Evolutionary conservation across 2,329 filamentous ascomycete genomes (phyloP).

Genomic region (Colletotrichum sp.): DNA sequence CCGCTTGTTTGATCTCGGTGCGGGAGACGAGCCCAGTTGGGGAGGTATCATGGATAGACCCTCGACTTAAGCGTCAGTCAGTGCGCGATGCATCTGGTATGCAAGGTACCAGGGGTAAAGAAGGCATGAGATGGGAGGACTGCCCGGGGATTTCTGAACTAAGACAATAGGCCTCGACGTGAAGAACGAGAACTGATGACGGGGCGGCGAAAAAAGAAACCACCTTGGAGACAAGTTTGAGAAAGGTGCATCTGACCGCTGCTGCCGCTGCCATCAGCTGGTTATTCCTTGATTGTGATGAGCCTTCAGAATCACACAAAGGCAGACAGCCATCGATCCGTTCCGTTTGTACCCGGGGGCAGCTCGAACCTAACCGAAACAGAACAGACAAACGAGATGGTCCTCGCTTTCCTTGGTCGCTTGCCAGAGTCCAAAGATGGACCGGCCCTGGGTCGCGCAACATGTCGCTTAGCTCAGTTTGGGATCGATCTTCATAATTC

Average conservation of each 20-base stretch:
- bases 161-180: not conserved
- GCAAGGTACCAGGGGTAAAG: slow-evolving; percentile 18
- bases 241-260: not conserved
- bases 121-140: not conserved
- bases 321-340: too few relatives aligned
- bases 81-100: slow-evolving; percentile 3
- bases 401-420: not conserved
- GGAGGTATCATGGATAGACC: not conserved
- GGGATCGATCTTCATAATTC: not conserved
- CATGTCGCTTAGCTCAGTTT: not conserved
- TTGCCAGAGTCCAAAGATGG: not conserved
- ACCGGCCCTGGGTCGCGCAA: not conserved
- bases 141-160: not conserved
- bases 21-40: not conserved
- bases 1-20: not conserved
- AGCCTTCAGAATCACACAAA: not conserved
- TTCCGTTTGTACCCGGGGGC: not conserved
- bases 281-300: not conserved
- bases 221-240: not conserved
- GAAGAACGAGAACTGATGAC: not conserved
- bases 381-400: not conserved
- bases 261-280: not conserved
- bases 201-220: not conserved
- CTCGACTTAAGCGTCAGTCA: not conserved
- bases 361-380: not conserved